phyloP scores from a whole-genome alignment of 1,139 yeast species.

The Nadsonia starkeyi-henricii region DNA sequence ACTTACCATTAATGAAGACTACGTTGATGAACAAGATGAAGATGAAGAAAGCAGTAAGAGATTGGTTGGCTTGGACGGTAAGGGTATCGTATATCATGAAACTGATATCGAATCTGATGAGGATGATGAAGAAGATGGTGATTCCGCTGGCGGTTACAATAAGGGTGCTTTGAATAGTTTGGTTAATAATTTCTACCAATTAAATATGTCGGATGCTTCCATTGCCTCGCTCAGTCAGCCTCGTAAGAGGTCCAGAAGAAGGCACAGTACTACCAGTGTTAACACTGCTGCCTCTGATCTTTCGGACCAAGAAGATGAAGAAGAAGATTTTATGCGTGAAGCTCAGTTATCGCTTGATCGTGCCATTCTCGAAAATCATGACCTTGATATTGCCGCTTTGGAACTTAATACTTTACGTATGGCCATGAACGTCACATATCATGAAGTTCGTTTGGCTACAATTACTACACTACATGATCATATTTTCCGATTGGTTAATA shows the following conservation, averaged over 20 bases:
- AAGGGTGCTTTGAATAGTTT: constrained; percentile 13
- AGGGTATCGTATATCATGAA: constrained; percentile 36
- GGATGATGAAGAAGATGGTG: constrained; percentile 28
- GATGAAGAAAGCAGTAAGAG: constrained; percentile 11
- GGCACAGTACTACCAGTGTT: constrained; percentile 14
- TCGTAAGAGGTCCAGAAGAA: constrained; percentile 12
- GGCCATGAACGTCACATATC: constrained; percentile 94
- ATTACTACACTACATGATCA: constrained; percentile 55
- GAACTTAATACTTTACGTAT: constrained; percentile 89
- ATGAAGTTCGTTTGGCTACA: constrained; percentile 80
- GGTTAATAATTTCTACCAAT: constrained; percentile 45
- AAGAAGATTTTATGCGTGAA: constrained; percentile 74
- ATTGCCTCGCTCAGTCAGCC: constrained; percentile 22
- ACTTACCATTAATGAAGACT: constrained; percentile 11
- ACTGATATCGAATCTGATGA: constrained; percentile 34
- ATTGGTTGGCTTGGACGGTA: constrained; percentile 46
- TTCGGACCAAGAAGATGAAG: constrained; percentile 28
- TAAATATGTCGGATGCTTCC: constrained; percentile 70
- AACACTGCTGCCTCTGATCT: constrained; percentile 21
- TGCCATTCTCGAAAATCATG: constrained; percentile 85
- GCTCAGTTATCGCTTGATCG: constrained; percentile 90
- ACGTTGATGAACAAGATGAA: constrained; percentile 15
- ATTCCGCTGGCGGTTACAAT: constrained; percentile 20
- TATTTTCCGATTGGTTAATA: constrained; percentile 55
- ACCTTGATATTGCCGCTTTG: constrained; percentile 78